Percentiles rank a stretch among this genome's conserved stretches.
Evolutionary conservation across 306 rosid genomes (phyloP).

Genomic region (Potentilla sterilis): DNA sequence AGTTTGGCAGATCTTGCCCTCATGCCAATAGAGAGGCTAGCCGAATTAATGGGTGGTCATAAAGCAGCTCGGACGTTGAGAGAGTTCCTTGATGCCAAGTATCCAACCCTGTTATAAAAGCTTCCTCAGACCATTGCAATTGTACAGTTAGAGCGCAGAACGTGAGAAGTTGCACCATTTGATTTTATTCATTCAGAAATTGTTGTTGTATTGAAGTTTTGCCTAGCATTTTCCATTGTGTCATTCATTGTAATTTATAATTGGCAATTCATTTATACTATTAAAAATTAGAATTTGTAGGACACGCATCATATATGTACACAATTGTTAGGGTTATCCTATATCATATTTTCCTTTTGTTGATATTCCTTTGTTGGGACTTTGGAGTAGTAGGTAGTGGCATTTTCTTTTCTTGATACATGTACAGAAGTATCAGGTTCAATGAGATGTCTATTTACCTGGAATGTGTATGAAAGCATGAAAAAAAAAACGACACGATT

Average conservation of each 20-base stretch:
- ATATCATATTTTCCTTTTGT: no score
- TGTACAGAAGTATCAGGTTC: no score
- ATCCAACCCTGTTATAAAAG: constrained; percentile 75
- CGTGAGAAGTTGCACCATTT: background rate
- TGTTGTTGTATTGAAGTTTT: background rate
- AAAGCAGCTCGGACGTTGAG: constrained; percentile 91
- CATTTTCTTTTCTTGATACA: no score
- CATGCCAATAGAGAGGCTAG: constrained; percentile 73
- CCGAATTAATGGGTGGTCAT: constrained; percentile 83
- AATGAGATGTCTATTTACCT: no score
- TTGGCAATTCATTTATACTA: background rate
- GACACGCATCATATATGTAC: background rate
- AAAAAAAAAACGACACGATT: no score
- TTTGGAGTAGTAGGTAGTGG: no score
- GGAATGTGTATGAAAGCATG: no score
- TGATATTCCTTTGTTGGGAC: no score
- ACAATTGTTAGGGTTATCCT: background rate
- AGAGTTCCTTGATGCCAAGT: constrained; percentile 94
- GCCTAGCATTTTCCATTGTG: background rate
- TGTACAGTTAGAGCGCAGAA: background rate
- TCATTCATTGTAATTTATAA: background rate
- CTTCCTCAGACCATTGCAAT: constrained; percentile 8
- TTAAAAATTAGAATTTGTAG: background rate
- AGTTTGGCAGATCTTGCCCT: constrained; percentile 90
- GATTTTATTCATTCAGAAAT: background rate